Evolutionary conservation across 164 flowering plant genomes (phyloP), one percentile per base, ranked within the genome.

Genomic region (Akebia trifoliata): DNA sequence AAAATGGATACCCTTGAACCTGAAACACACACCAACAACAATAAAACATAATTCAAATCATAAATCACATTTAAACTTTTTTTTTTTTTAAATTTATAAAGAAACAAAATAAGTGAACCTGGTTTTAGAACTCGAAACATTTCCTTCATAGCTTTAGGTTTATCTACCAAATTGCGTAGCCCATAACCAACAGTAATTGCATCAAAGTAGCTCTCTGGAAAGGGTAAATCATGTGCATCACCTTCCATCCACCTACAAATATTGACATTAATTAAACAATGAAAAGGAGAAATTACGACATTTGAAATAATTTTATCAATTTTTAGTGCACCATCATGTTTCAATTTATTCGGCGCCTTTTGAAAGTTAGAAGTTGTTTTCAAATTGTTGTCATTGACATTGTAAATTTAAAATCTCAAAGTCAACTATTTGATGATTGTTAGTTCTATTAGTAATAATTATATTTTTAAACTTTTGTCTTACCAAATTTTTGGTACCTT

Each of bases 111-210:
- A 50, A 17, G 47, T 11, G 22, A 39, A 87, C 96, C 95, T 73
- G 84, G 79, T 72, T 81, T 90, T 20, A 90, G 69, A 54, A 93
- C 92, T 54, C 97, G 73, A 68, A 62, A 67, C 28, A 81, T 74
- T 59, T 90, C 96, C 59, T 66, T 60, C 78, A 87, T 69, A 36
- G 91, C 86, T 70, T 68, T 81, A 20, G 38, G 72, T 61, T 56
- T 83, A 68, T 92, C 83, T 9, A 87, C 67, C 49, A 92, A 73
- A 74, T 92, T 92, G 31, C 95, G 71, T 8, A 92, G 76, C 9
- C 98, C 98, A 72, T 75, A 92, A 39, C 98, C 98, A 58, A 89
- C 69, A 2, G 96, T 87, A 46, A 84, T 72, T 24, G 96, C 98
- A 78, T 87, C 92, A 71, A 92, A 92, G 64, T 34, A 72, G 63